Conservation (phyloP, 371 early-diverging fungal species). For the Mortierella sp. region DNA sequence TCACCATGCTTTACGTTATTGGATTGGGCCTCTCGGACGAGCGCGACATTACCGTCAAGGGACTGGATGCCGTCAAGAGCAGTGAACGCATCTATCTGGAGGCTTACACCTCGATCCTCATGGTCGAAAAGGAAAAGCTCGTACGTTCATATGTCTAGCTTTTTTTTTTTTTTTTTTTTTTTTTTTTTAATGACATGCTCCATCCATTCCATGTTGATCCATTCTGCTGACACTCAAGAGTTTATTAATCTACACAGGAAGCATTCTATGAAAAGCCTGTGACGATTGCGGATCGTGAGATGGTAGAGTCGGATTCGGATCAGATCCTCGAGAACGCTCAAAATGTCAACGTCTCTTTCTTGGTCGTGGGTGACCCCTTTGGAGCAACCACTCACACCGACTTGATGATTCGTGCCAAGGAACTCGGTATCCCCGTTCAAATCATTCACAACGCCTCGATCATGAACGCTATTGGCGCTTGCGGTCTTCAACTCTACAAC, state of each 20-base stretch:
- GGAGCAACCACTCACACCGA: slow-evolving; percentile 99
- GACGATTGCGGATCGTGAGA: slow-evolving; percentile 93
- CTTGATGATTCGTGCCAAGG: slow-evolving; percentile 94
- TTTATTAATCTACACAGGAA: slow-evolving; percentile 64
- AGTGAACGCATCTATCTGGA: slow-evolving; percentile 97
- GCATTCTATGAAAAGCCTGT: slow-evolving; percentile 88
- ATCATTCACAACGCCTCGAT: slow-evolving; percentile 99
- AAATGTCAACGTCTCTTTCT: slow-evolving; percentile 90
- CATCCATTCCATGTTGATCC: no score
- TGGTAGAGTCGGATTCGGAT: slow-evolving; percentile 96
- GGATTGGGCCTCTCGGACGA: slow-evolving; percentile 99
- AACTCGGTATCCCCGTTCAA: slow-evolving; percentile 84
- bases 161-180: background rate
- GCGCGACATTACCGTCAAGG: slow-evolving; percentile 95
- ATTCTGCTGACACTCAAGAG: background rate
- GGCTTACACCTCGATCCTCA: slow-evolving; percentile 98
- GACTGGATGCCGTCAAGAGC: slow-evolving; percentile 90
- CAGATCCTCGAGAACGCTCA: slow-evolving; percentile 91
- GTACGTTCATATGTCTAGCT: slow-evolving; percentile 53
- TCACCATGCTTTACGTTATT: slow-evolving; percentile 87
- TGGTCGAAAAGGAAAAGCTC: slow-evolving; percentile 84
- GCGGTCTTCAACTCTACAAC: slow-evolving; percentile 98
- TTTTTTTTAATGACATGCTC: background rate
- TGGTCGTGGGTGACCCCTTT: slow-evolving; percentile 99
- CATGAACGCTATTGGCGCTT: slow-evolving; percentile 98